Base-by-base conservation (phyloP, 2,329 filamentous ascomycete species). In the Monilinia laxa region DNA sequence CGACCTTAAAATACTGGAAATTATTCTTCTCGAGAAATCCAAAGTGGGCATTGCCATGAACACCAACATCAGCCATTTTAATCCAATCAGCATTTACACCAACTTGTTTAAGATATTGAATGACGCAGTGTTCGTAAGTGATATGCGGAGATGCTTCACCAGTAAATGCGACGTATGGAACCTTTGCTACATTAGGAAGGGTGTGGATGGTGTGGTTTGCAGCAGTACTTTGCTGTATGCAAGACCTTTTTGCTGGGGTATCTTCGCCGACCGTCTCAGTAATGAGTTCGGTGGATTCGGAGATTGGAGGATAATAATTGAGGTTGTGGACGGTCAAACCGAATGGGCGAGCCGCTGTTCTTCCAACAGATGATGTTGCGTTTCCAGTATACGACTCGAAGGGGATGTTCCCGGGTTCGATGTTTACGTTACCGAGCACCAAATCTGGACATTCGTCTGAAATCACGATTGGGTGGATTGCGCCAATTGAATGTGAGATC, bases 51-150 rank as follows among this genome's bases (percentile, higher is more conserved):
- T 73, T 73, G 1, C 71, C 70, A 11, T 54, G 5, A 1, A 72
- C 65, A 1, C 71, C 70, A 18, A 54, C 45, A 53, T 71, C 68
- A 0, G 42, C 68, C 66, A 74, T 56, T 59, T 68, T 70, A 16
- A 71, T 71, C 67, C 67, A 73, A 42, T 71, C 69, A 1, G 68
- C 62, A n/a, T 68, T 72, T 0, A 73, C 71, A 28, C 69, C 71
- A 20, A 66, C 70, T 62, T 73, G 71, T 16, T 71, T 68, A 10
- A 74, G 57, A 54, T 69, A 68, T 10, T 69, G 64, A 23, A 77
- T 68, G 2, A 75, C 67, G 66, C 76, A 78, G 54, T 77, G 73
- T 62, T 76, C 75, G 63, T 76, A 76, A 3, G 75, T 74, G 38
- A 72, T 71, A 63, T 77, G 74, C 16, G 71, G 71, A 53, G 71